A percentile compares a stretch with the other conserved stretches of the same genome.
phyloP scores from a whole-genome alignment of 192 early-diverging fungal species.

The Spizellomyces sp. region DNA sequence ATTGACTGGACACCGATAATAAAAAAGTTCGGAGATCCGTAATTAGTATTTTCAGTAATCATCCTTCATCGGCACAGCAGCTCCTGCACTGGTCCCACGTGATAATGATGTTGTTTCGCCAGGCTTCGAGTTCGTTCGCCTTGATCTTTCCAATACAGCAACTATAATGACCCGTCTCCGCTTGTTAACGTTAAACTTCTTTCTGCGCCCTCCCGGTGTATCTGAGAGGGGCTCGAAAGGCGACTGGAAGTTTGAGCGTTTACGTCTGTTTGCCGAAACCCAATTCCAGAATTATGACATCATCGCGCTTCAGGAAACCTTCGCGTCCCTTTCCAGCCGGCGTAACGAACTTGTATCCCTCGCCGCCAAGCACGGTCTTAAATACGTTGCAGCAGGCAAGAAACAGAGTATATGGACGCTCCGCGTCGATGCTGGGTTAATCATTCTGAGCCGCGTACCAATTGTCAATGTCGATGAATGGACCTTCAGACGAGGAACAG shows the following conservation, averaged over 20 bases:
- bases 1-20: neutral
- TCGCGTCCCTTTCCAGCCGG: slow-evolving; percentile 67
- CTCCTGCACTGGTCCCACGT: no score
- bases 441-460: slow-evolving; percentile 68
- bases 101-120: no score
- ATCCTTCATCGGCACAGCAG: no score
- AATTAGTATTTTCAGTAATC: no score
- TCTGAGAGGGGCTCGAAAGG: slow-evolving; percentile 12
- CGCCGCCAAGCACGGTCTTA: slow-evolving; percentile 12
- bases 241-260: slow-evolving; percentile 32
- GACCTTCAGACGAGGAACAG: slow-evolving; percentile 62
- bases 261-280: slow-evolving; percentile 21
- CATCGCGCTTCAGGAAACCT: slow-evolving; percentile 78
- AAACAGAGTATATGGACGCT: slow-evolving; percentile 59
- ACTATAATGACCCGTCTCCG: slow-evolving; percentile 40
- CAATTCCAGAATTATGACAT: slow-evolving; percentile 65
- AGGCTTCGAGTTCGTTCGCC: no score
- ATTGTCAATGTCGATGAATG: slow-evolving; percentile 57
- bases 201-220: slow-evolving; percentile 31
- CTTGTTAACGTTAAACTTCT: slow-evolving; percentile 32
- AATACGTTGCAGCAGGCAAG: slow-evolving; percentile 54
- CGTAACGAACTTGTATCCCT: slow-evolving; percentile 42
- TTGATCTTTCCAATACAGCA: no score
- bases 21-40: no score
- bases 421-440: slow-evolving; percentile 73